Base-by-base conservation (phyloP, 1,284 basidiomycete genomes). In the Ganoderma meredithae region DNA sequence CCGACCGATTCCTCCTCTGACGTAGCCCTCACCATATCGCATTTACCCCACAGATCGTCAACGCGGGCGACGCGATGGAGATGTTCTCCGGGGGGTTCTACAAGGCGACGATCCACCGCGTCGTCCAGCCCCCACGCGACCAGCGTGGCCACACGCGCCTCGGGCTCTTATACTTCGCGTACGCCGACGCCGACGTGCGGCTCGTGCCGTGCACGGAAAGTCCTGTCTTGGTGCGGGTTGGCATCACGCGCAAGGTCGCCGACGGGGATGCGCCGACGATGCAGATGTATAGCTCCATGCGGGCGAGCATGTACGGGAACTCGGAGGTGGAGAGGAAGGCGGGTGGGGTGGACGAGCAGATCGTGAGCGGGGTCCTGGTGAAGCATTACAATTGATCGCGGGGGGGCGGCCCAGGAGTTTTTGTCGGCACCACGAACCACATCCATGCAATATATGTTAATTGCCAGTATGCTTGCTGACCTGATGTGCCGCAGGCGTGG, bases 21-120 rank as follows among this genome's bases (percentile, higher is more conserved):
- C 4, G 74, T 8, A 36, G 8, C 33, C 8, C 33, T 36, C 13
- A 9, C 12, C 10, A 33, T 19, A 44, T 17, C 52, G 53, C 40
- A 13, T 40, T 15, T 36, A 49, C 36, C 60, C 6, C 43, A 19
- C 55, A 84, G 85, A 81, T 86, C 41, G 79, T 88, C 65, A 89
- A 92, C 71, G 83, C 85, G 0, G 90, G 89, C 19, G 90, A 91
- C 71, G 81, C 83, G 0, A 74, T 89, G 47, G 83, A 84, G 49
- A 88, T 89, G 77, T 79, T 90, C 15, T 86, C 85, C 0, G 88
- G 87, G 2, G 84, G 84, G 1, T 82, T 79, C 72, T 79, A 84
- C 77, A 81, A 81, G 68, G 76, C 75, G 19, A 80, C 76, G 3
- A 75, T 77, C 33, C 76, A 76, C 68, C 78, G 82, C 69, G 84